phyloP scores from a whole-genome alignment of 306 rosid genomes.

The Cicer arietinum region DNA sequence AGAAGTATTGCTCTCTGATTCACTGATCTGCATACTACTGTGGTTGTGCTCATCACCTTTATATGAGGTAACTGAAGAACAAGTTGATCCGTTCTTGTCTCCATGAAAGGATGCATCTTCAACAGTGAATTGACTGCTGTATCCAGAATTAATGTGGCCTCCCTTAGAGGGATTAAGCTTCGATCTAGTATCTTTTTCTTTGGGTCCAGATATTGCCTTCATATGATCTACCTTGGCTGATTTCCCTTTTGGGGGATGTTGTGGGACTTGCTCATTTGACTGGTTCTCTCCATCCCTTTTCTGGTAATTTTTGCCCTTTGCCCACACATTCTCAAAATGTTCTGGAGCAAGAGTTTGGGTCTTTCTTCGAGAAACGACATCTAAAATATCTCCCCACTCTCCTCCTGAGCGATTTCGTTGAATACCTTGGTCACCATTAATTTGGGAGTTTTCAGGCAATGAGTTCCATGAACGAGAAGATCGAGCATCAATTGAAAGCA shows the following conservation, averaged over 20 bases:
- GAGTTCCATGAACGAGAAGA: constrained; percentile 82
- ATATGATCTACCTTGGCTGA: constrained; percentile 46
- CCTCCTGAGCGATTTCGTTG: constrained; percentile 64
- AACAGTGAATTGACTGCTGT: constrained; percentile 42
- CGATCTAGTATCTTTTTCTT: constrained; percentile 48
- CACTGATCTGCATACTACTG: constrained; percentile 51
- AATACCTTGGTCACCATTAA: constrained; percentile 54
- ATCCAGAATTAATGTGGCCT: constrained; percentile 51
- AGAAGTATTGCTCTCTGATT: constrained; percentile 74
- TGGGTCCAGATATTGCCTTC: constrained; percentile 55
- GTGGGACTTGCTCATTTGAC: constrained; percentile 55
- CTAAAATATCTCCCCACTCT: constrained; percentile 96
- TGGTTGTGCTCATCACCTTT: constrained; percentile 56
- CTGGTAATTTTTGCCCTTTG: constrained; percentile 82
- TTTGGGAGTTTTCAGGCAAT: constrained; percentile 56
- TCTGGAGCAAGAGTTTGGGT: constrained; percentile 94
- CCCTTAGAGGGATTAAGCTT: constrained; percentile 58
- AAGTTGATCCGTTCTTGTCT: constrained; percentile 49
- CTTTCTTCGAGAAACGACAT: constrained; percentile 83
- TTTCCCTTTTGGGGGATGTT: constrained; percentile 55
- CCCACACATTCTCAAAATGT: constrained; percentile 92
- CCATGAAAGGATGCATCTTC: constrained; percentile 45
- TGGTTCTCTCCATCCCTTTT: constrained; percentile 63
- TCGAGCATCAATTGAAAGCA: constrained; percentile 76
- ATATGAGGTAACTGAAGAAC: constrained; percentile 48